Evolutionary conservation across 108 stramenopile genomes (phyloP), one percentile per base, ranked within the genome.

Genomic region (Chaetoceros tenuissimus): DNA sequence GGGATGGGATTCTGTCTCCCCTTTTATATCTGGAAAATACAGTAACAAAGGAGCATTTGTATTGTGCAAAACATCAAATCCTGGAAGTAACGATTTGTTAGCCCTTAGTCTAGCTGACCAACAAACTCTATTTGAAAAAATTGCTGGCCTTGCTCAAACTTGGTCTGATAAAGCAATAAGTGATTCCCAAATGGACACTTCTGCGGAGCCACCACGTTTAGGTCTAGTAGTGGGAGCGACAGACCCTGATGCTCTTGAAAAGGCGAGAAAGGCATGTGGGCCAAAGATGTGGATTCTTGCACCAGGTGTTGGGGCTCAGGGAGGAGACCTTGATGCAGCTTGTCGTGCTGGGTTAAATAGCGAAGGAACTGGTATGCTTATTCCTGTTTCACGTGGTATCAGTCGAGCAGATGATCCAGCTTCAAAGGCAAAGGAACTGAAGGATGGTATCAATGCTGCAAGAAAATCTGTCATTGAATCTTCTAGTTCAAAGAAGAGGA

Each of bases 61-160:
- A 24, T 71, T 99, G 24, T 99, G 98, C 87, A 98, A 98, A 85
- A 99, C 98, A 40, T 97, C 96, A 31, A 99, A 99, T 73, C 87
- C 88, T 19, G 90, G 93, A 51, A 90, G 93, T 25, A 81, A 90
- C 48, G 96, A 98, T 54, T 28, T 98, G 7, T 73, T 97, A 46
- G 81, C 92, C 18, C 69, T 94, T 7, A 24, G 61, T 2, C 65
- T 97, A 46, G 46, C 55, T 17, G 57, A 59, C 28, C 58, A 53
- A 3, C 71, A 68, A 52, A 78, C 83, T 13, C 54, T 98, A 2
- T 98, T 80, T 58, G 94, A 96, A 68, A 66, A 78, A 62, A 94
- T 98, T 48, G 95, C 95, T 2, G 55, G 67, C 40, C 67, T 93
- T 34, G 72, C 81, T 20, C 48, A 71, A 3, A 55, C 77, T 60